Percentiles rank a stretch among this genome's conserved stretches.
These are phyloP conservation scores for Dipodascus geniculatus DNA, from an alignment of 805 yeast species.

Conservation along the genomic window DNA sequence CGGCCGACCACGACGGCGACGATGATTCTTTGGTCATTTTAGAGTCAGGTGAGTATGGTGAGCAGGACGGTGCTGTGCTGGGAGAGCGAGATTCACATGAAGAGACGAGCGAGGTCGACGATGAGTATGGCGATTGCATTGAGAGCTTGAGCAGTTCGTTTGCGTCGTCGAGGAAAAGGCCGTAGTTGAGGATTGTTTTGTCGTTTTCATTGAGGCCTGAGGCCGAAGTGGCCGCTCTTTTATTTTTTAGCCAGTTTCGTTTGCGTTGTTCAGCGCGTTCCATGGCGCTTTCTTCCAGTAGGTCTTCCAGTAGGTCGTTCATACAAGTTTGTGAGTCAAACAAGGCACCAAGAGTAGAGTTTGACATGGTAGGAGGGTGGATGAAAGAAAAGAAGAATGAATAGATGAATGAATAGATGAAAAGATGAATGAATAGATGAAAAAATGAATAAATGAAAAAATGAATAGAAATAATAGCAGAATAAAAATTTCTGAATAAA, in stretches of 20 bases:
- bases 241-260: not conserved
- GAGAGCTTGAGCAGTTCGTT: not conserved
- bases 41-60: too few species aligned
- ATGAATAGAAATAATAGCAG: too few species aligned
- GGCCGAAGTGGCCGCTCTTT: not conserved
- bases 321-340: not conserved
- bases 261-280: not conserved
- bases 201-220: not conserved
- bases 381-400: too few species aligned
- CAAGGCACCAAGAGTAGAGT: not conserved
- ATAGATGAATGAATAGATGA: too few species aligned
- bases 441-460: too few species aligned
- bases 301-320: not conserved
- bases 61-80: too few species aligned
- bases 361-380: too few species aligned
- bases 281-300: not conserved
- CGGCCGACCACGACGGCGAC: too few species aligned
- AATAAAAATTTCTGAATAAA: too few species aligned
- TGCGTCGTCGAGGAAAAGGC: not conserved
- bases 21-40: too few species aligned
- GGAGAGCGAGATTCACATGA: not conserved
- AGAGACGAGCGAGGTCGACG: not conserved
- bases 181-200: not conserved
- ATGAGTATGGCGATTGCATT: not conserved
- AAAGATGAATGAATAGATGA: too few species aligned